Conservation (phyloP, 192 early-diverging fungal species). For the Podochytrium sp. region DNA sequence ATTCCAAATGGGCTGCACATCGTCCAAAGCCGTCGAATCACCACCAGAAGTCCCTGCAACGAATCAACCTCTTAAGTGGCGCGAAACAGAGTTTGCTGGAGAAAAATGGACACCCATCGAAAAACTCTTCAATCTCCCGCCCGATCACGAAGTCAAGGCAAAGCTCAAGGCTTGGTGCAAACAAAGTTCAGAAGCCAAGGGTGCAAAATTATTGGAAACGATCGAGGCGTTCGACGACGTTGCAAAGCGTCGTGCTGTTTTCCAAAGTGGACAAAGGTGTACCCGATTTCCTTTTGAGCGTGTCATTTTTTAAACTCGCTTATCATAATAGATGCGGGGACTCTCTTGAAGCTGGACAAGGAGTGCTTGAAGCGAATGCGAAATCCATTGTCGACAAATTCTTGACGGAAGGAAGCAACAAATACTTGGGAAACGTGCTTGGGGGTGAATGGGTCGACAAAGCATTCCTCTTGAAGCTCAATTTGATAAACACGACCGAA, state of each 20-base stretch:
- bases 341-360: slow-evolving; percentile 23
- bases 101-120: slow-evolving; percentile 5
- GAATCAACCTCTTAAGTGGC: background rate
- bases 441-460: slow-evolving; percentile 10
- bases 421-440: background rate
- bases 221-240: slow-evolving; percentile 27
- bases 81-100: slow-evolving; percentile 9
- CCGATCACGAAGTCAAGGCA: slow-evolving; percentile 10
- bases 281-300: background rate
- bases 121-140: slow-evolving; percentile 18
- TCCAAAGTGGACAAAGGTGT: slow-evolving; percentile 24
- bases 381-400: slow-evolving; percentile 24
- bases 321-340: slow-evolving; percentile 24
- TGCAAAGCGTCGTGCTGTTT: slow-evolving; percentile 17
- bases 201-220: slow-evolving; percentile 4
- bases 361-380: slow-evolving; percentile 27
- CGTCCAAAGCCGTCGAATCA: slow-evolving; percentile 7
- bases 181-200: slow-evolving; percentile 15
- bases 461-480: background rate
- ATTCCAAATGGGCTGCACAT: slow-evolving; percentile 23
- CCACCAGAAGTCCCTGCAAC: background rate
- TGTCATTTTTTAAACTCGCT: background rate
- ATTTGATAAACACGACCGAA: slow-evolving; percentile 2
- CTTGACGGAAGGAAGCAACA: background rate
- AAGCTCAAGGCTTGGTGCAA: slow-evolving; percentile 33